Percentiles rank a stretch among this genome's conserved stretches.
Conservation (phyloP, 2,329 filamentous ascomycete species). For the Fusarium floridanum region DNA sequence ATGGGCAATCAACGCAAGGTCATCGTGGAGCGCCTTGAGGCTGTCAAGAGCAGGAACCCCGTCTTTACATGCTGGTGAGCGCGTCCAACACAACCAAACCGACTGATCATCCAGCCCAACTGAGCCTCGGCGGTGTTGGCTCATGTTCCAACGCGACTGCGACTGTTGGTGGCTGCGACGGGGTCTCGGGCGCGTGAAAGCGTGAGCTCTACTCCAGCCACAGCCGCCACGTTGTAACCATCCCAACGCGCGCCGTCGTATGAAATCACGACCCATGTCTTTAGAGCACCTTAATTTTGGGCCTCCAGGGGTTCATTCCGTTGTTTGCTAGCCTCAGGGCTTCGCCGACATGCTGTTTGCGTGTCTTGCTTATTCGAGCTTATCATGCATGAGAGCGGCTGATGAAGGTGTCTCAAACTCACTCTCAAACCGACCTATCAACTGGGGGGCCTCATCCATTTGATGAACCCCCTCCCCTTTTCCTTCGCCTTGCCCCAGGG, state of each 20-base stretch:
- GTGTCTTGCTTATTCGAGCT: conserved; percentile 29
- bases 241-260: background rate
- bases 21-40: conserved; percentile 95
- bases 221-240: conserved; percentile 16
- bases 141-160: conserved; percentile 1
- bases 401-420: conserved; percentile 11
- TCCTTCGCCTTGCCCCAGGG: background rate
- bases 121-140: background rate
- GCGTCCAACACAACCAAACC: background rate
- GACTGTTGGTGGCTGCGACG: background rate
- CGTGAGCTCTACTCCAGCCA: conserved; percentile 4
- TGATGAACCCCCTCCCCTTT: conserved; percentile 1
- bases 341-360: conserved; percentile 16
- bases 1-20: conserved; percentile 93
- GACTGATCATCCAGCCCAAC: background rate
- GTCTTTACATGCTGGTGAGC: conserved; percentile 96
- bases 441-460: background rate
- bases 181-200: background rate
- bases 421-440: background rate
- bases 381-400: conserved; percentile 34
- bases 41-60: conserved; percentile 94
- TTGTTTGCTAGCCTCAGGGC: conserved; percentile 9
- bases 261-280: conserved; percentile 17
- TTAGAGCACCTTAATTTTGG: conserved; percentile 14
- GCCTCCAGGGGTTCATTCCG: conserved; percentile 24